Evolutionary conservation across 345 rosid species (phyloP), one percentile per base, ranked within the genome.

Genomic region (Aquilaria sinensis): DNA sequence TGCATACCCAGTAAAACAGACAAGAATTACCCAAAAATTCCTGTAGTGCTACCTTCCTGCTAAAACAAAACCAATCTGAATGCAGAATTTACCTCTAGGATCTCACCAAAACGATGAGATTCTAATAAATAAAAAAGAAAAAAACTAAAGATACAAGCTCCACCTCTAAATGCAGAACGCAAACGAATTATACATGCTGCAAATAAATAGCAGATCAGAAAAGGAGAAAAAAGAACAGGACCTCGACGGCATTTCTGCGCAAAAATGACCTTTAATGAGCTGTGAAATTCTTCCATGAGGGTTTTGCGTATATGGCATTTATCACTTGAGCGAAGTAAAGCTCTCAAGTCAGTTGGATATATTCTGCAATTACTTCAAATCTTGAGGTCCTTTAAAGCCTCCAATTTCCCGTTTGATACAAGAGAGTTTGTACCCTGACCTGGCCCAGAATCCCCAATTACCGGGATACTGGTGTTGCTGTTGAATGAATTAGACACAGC

Each of bases 351-450:
- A 37, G 62, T 65, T 55, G 47, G 62, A 8, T 43, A 34, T 34
- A 58, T 62, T 60, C 53, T 56, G 55, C 58, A 63, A 57, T 52
- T 65, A 12, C 75, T 59, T 67, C 76, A 73, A 55, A 84, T 65
- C 5, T 79, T 58, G 66, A 84, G 85, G 61, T 71, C 81, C 79
- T 80, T 84, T 53, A 84, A 77, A 30, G 87, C 80, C 71, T 83
- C 90, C 0, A 89, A 63, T 67, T 89, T 77, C 64, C 99, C 99
- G 79, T 95, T 90, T 69, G 81, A 78, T 13, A 75, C 53, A 56
- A 75, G 53, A 15, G 72, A 66, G 61, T 82, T 79, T 60, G 79
- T 75, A 60, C 57, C 55, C 62, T 58, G 57, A 72, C 77, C 70
- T 69, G 70, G 73, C 49, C 70, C 79, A 31, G 74, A 63, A 66